A percentile compares a stretch with the other conserved stretches of the same genome.
Conservation (phyloP, 371 early-diverging fungal genomes). For the Mortierella sp. region DNA sequence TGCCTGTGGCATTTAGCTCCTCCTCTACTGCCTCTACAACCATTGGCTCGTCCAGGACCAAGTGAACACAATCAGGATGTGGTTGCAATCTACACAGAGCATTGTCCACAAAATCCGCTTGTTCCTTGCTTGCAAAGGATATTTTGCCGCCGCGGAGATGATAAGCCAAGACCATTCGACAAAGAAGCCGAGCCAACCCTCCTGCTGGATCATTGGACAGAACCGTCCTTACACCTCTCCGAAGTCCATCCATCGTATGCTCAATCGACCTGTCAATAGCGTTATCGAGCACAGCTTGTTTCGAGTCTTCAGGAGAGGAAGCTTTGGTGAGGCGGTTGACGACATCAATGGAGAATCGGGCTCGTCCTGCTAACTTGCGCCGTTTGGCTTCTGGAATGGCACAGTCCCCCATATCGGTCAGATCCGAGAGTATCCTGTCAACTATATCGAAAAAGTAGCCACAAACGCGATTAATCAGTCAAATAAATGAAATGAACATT, state of each 20-base stretch:
- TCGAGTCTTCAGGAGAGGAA: background rate
- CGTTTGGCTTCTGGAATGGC: conserved; percentile 16
- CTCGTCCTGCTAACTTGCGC: conserved; percentile 13
- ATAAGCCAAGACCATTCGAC: conserved; percentile 26
- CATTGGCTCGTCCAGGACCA: conserved; percentile 28
- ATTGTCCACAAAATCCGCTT: conserved; percentile 17
- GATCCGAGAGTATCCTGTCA: background rate
- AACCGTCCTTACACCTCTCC: conserved; percentile 5
- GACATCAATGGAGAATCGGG: conserved; percentile 17
- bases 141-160: conserved; percentile 16
- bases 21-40: conserved; percentile 23
- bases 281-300: conserved; percentile 5
- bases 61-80: conserved; percentile 13
- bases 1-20: conserved; percentile 15
- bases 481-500: no score
- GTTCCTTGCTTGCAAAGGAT: conserved; percentile 7
- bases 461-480: no score
- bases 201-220: background rate
- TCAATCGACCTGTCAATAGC: conserved; percentile 12
- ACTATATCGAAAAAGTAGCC: background rate
- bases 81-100: conserved; percentile 12
- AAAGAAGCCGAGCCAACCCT: conserved; percentile 4
- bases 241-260: conserved; percentile 10
- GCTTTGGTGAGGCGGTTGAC: conserved; percentile 10
- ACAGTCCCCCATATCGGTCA: conserved; percentile 11